Base-by-base conservation (phyloP, 164 flowering plant species). In the Tetracentron sinense region DNA sequence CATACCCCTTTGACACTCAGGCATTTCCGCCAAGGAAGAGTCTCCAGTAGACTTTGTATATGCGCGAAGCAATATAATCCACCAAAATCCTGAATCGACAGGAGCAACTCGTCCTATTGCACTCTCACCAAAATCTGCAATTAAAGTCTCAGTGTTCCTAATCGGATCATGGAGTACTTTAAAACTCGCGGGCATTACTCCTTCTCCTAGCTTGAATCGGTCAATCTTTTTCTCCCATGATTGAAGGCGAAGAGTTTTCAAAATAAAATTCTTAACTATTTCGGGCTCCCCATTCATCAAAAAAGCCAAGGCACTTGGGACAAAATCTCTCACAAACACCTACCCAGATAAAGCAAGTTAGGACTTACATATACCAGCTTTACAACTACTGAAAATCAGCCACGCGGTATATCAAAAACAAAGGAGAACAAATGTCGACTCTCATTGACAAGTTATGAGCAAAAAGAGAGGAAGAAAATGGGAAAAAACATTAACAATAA, bases 21-120 rank as follows among this genome's bases (percentile, higher is more conserved):
- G 80, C 58, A 27, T 38, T 33, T 82, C 84, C n/a, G 84, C 79
- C 76, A 82, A 63, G 44, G 83, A 65, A 6, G 69, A 26, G 65
- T 83, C 87, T 6, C 83, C 81, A 0, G 87, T 83, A 3, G 81
- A 71, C 51, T 75, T 78, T 17, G 84, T 83, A 46, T 82, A 82
- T 3, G 86, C 84, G 2, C 86, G 79, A 12, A 82, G 81, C 60
- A 82, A 54, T 57, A 83, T 80, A 33, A 83, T 83, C 87, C 87
- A 83, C 87, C 87, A 83, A 58, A 83, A 83, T n/a, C 87, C 87
- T 35, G 87, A 80, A 66, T 83, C 87, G 22, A 83, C 83, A 3
- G 87, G 81, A 35, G 84, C 81, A 20, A 80, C 81, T 66, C 83
- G 68, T 51, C 83, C 83, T 42, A 80, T 80, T 56, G 81, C 81